These are phyloP conservation scores for Geotrichum carabidarum DNA, from an alignment of 1,139 yeast species.

Conservation along the genomic window DNA sequence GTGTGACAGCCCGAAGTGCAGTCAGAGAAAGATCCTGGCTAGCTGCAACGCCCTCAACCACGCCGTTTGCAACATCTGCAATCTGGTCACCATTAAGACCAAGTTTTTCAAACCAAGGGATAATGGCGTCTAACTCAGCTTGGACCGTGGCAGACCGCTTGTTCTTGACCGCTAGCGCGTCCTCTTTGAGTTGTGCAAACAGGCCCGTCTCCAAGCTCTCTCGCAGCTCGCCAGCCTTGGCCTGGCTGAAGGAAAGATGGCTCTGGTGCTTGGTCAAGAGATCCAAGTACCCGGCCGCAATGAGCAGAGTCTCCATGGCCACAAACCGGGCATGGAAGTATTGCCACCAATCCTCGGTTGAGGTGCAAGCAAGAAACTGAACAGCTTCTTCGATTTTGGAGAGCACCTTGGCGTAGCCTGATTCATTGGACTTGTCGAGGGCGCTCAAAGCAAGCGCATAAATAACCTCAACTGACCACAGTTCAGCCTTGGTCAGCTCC, in stretches of 20 bases:
- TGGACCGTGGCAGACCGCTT: slow-evolving; percentile 20
- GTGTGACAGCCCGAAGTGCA: slow-evolving; percentile 8
- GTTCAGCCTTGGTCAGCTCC: slow-evolving; percentile 35
- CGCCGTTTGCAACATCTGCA: slow-evolving; percentile 24
- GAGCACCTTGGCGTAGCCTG: slow-evolving; percentile 18
- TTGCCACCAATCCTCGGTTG: slow-evolving; percentile 27
- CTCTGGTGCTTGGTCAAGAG: slow-evolving; percentile 24
- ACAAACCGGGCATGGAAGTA: slow-evolving; percentile 32
- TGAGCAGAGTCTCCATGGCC: slow-evolving; percentile 31
- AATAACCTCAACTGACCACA: slow-evolving; percentile 36
- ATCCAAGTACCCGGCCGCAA: slow-evolving; percentile 25
- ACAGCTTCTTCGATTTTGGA: slow-evolving; percentile 16
- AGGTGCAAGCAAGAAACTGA: slow-evolving; percentile 8
- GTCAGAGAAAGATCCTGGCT: slow-evolving; percentile 17
- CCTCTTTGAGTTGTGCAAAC: slow-evolving; percentile 19
- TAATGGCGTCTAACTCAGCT: slow-evolving; percentile 21
- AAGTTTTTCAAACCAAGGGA: slow-evolving; percentile 25
- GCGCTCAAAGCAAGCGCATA: slow-evolving; percentile 23
- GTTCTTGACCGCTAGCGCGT: slow-evolving; percentile 25
- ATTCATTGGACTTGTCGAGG: slow-evolving; percentile 13
- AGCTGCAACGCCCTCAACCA: slow-evolving; percentile 24
- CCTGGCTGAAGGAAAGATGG: slow-evolving; percentile 20
- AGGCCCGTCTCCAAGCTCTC: slow-evolving; percentile 12
- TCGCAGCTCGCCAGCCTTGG: slow-evolving; percentile 18
- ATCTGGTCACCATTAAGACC: slow-evolving; percentile 17